Evolutionary conservation across 2,329 filamentous ascomycete genomes (phyloP).

Genomic region (Ambrosiella cleistominuta): DNA sequence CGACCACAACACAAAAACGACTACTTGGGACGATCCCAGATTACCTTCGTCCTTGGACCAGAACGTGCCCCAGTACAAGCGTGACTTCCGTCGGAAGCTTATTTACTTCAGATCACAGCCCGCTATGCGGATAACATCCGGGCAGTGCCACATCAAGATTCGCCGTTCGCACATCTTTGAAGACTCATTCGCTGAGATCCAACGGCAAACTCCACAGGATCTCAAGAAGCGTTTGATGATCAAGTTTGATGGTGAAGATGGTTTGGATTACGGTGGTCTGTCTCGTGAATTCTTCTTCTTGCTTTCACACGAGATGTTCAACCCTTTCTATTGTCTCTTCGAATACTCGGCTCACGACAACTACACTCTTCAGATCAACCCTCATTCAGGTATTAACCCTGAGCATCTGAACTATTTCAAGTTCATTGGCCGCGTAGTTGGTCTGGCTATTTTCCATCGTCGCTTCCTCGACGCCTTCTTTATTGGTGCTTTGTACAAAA

Average conservation of each 20-base stretch:
- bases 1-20: slow-evolving; percentile 98
- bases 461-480: slow-evolving; percentile 98
- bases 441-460: slow-evolving; percentile 92
- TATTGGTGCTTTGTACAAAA: slow-evolving; percentile 98
- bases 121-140: slow-evolving; percentile 82
- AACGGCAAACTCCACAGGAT: slow-evolving; percentile 85
- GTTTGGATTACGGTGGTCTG: slow-evolving; percentile 91
- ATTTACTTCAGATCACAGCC: slow-evolving; percentile 99
- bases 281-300: slow-evolving; percentile 99
- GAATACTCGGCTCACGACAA: slow-evolving; percentile 99
- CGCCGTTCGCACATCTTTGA: slow-evolving; percentile 94
- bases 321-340: slow-evolving; percentile 98
- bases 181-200: slow-evolving; percentile 96
- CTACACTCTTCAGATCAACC: slow-evolving; percentile 98
- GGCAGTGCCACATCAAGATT: slow-evolving; percentile 97
- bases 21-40: slow-evolving; percentile 94
- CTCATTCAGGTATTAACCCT: slow-evolving; percentile 96
- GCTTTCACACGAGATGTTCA: slow-evolving; percentile 99
- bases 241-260: slow-evolving; percentile 97
- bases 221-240: slow-evolving; percentile 98
- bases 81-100: slow-evolving; percentile 91
- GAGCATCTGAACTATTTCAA: slow-evolving; percentile 99
- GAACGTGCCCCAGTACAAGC: slow-evolving; percentile 98
- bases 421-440: slow-evolving; percentile 94
- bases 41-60: slow-evolving; percentile 91